Evolutionary conservation across 1,284 basidiomycete genomes (phyloP).

Genomic region (Irpex sp.): DNA sequence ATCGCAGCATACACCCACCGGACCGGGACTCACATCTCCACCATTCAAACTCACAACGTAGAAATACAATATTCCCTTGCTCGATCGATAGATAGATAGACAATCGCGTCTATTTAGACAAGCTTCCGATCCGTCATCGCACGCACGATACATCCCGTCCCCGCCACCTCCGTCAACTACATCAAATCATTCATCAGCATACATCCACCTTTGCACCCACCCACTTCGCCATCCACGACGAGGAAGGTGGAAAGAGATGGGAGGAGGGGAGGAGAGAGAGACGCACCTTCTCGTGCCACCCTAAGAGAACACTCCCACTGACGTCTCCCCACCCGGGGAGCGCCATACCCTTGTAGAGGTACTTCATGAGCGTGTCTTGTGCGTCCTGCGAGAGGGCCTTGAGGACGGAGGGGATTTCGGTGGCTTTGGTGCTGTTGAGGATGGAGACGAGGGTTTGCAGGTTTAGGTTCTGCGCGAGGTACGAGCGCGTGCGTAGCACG

Average conservation of each 20-base stretch:
- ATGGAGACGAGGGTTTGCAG: slow-evolving; percentile 87
- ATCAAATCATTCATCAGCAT: neutral
- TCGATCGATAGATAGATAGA: too few relatives aligned
- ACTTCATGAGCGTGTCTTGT: slow-evolving; percentile 96
- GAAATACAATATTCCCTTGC: too few relatives aligned
- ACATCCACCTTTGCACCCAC: neutral
- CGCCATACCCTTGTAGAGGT: slow-evolving; percentile 95
- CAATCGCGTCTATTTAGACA: slow-evolving; percentile 42
- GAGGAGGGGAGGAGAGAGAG: neutral
- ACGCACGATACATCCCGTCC: slow-evolving; percentile 93
- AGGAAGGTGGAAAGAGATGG: too few relatives aligned
- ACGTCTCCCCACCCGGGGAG: slow-evolving; percentile 80
- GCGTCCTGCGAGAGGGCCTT: slow-evolving; percentile 72
- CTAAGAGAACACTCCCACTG: slow-evolving; percentile 84
- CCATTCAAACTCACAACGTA: too few relatives aligned
- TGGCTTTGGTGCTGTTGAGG: slow-evolving; percentile 89
- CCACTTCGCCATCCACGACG: too few relatives aligned
- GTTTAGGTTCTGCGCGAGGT: slow-evolving; percentile 59
- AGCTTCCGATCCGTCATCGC: slow-evolving; percentile 93
- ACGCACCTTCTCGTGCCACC: slow-evolving; percentile 93
- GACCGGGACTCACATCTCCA: too few relatives aligned
- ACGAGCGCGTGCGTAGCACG: too few relatives aligned
- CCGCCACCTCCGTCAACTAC: slow-evolving; percentile 91
- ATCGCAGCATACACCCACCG: too few relatives aligned
- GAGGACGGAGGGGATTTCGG: slow-evolving; percentile 80